Conservation (phyloP, 768 basidiomycete genomes). For the Lanmaoa rubissima region DNA sequence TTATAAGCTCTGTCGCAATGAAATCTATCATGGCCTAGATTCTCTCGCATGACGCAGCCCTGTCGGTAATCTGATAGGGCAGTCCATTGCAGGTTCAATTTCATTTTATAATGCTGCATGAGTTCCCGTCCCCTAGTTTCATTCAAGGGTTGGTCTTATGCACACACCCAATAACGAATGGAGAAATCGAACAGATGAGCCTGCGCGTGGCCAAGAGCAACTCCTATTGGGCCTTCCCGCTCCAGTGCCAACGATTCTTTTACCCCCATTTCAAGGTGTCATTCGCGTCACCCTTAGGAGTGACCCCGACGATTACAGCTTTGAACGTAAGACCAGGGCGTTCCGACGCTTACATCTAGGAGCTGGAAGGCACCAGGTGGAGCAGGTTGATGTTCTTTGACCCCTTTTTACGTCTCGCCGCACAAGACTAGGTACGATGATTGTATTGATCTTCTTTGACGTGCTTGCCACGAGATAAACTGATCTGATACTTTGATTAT, state of each 20-base stretch:
- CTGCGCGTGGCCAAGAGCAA: background rate
- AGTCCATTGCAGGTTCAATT: background rate
- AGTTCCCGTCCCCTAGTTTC: background rate
- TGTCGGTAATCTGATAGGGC: background rate
- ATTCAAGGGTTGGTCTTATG: background rate
- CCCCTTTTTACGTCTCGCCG: background rate
- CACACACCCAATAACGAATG: background rate
- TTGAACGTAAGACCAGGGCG: background rate
- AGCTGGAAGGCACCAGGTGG: background rate
- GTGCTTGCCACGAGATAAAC: background rate
- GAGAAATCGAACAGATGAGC: background rate
- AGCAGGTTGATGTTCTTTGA: background rate
- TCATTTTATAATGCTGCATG: background rate
- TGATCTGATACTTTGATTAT: background rate
- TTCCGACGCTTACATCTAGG: background rate
- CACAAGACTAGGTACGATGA: background rate
- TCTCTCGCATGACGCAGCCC: background rate
- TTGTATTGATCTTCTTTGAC: background rate
- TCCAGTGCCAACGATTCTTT: background rate
- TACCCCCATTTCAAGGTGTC: too few relatives aligned
- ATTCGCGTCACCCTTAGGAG: background rate
- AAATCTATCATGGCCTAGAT: slow-evolving; percentile 54
- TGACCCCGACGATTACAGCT: too few relatives aligned
- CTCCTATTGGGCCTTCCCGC: background rate
- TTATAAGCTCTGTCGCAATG: slow-evolving; percentile 77